Percentiles rank a stretch among this genome's conserved stretches.
These are phyloP conservation scores for Perkinsus chesapeaki DNA, from an alignment of 169 alveolate species.

Conservation along the genomic window DNA sequence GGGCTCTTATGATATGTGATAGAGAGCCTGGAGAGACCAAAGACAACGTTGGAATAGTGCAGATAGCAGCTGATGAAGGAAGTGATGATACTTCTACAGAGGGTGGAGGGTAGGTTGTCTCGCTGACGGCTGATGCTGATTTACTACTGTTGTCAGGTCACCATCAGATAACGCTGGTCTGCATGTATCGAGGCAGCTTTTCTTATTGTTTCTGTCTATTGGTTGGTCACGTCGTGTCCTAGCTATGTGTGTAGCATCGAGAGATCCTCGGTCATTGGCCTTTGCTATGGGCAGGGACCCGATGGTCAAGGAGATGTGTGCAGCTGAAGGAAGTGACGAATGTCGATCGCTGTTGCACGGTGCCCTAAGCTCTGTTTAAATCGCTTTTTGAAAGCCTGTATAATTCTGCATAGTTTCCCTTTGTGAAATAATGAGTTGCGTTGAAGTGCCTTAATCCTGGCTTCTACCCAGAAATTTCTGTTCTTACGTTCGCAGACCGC, in stretches of 20 bases:
- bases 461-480: background rate
- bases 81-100: background rate
- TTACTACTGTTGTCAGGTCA: background rate
- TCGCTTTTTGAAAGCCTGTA: background rate
- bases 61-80: background rate
- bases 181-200: background rate
- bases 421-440: background rate
- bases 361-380: background rate
- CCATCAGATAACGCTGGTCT: background rate
- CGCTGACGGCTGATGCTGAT: background rate
- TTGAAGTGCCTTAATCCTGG: background rate
- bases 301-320: background rate
- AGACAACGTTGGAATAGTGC: background rate
- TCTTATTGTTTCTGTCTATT: background rate
- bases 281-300: background rate
- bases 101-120: background rate
- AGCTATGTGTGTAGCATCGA: background rate
- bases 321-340: background rate
- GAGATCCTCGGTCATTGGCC: background rate
- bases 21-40: background rate
- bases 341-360: background rate
- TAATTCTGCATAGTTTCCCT: background rate
- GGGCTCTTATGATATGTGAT: background rate
- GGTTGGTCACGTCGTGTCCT: background rate
- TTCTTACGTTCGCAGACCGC: background rate